Percentiles rank a stretch among this genome's conserved stretches.
These are phyloP conservation scores for Kodamaea sp. DNA, from an alignment of 1,139 yeast species.

Conservation along the genomic window DNA sequence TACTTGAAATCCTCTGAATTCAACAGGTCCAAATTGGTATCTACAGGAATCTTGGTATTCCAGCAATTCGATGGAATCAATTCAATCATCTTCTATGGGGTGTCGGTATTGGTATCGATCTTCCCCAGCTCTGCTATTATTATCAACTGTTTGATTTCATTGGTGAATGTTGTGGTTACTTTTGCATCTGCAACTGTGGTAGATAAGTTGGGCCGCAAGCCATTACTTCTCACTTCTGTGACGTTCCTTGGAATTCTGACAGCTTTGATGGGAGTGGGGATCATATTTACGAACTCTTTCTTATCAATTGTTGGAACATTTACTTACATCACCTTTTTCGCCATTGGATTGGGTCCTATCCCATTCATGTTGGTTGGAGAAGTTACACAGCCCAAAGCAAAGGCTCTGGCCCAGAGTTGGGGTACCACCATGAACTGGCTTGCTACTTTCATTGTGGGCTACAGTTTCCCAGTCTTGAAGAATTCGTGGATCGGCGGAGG, in stretches of 20 bases:
- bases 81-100: constrained; percentile 90
- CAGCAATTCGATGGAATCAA: constrained; percentile 95
- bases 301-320: constrained; percentile 69
- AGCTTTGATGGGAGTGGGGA: constrained; percentile 65
- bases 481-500: constrained; percentile 65
- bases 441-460: constrained; percentile 82
- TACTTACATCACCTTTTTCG: constrained; percentile 78
- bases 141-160: constrained; percentile 73
- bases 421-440: constrained; percentile 92
- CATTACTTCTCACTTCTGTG: constrained; percentile 65
- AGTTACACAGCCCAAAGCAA: constrained; percentile 76
- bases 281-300: constrained; percentile 47
- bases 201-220: constrained; percentile 74
- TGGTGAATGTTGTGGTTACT: constrained; percentile 73
- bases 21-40: constrained; percentile 60
- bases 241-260: constrained; percentile 70
- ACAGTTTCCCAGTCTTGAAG: constrained; percentile 73
- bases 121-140: constrained; percentile 70
- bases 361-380: constrained; percentile 91
- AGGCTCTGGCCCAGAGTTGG: constrained; percentile 87
- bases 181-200: constrained; percentile 69
- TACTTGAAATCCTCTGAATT: constrained; percentile 57
- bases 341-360: constrained; percentile 91
- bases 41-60: constrained; percentile 74
- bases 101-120: constrained; percentile 67